Percentiles rank a stretch among this genome's conserved stretches.
phyloP scores from a whole-genome alignment of 306 rosid genomes.

The Albizia julibrissin region DNA sequence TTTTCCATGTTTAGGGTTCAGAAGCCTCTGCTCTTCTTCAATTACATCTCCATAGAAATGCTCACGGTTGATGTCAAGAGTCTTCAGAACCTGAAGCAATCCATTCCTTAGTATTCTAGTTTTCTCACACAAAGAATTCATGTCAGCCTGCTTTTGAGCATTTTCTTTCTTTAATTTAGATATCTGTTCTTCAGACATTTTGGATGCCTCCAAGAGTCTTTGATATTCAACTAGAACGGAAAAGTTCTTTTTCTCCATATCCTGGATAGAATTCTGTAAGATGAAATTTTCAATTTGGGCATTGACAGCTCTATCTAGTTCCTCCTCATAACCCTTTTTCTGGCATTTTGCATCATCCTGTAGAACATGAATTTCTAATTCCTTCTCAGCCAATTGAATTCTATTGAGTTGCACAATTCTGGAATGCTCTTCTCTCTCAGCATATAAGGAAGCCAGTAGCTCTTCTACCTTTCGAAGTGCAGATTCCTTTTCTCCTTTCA shows the following conservation, averaged over 20 bases:
- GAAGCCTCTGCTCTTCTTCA: constrained; percentile 55
- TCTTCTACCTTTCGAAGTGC: constrained; percentile 68
- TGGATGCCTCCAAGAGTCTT: constrained; percentile 60
- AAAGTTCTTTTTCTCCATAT: constrained; percentile 58
- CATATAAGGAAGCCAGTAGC: constrained; percentile 59
- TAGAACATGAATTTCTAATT: constrained; percentile 46
- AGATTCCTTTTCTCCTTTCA: constrained; percentile 71
- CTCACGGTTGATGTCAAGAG: constrained; percentile 43
- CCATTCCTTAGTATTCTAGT: constrained; percentile 63
- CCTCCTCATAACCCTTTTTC: constrained; percentile 67
- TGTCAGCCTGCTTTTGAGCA: constrained; percentile 47
- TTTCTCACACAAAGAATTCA: constrained; percentile 56
- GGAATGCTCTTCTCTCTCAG: constrained; percentile 68
- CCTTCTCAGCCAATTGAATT: constrained; percentile 62
- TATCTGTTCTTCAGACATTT: constrained; percentile 51
- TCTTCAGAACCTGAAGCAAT: constrained; percentile 63
- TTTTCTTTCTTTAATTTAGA: constrained; percentile 65
- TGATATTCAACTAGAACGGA: constrained; percentile 60
- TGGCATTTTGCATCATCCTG: constrained; percentile 56
- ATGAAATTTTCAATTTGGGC: constrained; percentile 67
- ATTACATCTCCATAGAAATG: constrained; percentile 35
- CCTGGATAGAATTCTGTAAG: constrained; percentile 62
- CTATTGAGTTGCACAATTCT: constrained; percentile 56
- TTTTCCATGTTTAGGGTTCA: constrained; percentile 46
- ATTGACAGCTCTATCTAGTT: constrained; percentile 53